A percentile compares a stretch with the other conserved stretches of the same genome.
Evolutionary conservation across 164 flowering plant genomes (phyloP).

Genomic region (Houttuynia cordata): DNA sequence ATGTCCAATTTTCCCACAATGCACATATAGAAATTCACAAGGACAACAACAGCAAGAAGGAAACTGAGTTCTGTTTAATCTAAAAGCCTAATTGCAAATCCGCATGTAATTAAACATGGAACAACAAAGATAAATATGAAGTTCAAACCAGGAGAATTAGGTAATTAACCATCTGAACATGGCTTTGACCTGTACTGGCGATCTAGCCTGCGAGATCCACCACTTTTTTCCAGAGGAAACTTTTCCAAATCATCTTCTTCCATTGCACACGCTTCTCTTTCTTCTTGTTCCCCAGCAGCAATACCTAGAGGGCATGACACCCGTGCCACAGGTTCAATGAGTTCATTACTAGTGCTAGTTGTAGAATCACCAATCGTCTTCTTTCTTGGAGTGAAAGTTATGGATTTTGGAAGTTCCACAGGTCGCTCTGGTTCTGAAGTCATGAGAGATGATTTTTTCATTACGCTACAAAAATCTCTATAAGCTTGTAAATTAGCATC

Average conservation of each 20-base stretch:
- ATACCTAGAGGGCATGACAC: constrained; percentile 24
- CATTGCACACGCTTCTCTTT: constrained; percentile 58
- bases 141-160: neutral
- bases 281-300: constrained; percentile 31
- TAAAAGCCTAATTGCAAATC: neutral
- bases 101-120: neutral
- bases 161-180: constrained; percentile 5
- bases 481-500: constrained; percentile 49
- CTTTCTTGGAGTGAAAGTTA: constrained; percentile 55
- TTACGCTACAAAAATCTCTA: constrained; percentile 37
- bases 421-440: constrained; percentile 13
- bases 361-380: constrained; percentile 18
- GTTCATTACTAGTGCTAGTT: constrained; percentile 7
- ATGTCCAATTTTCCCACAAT: too few species aligned
- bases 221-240: constrained; percentile 6
- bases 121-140: neutral
- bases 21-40: neutral
- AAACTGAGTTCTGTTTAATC: neutral
- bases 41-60: neutral
- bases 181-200: constrained; percentile 53
- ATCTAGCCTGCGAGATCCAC: constrained; percentile 19
- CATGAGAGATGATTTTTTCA: constrained; percentile 17
- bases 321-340: constrained; percentile 13
- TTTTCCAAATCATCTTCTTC: constrained; percentile 57
- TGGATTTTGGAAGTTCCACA: constrained; percentile 32